Evolutionary conservation across 441 rosid genomes (phyloP), one percentile per base, ranked within the genome.

Genomic region (Populus hybrid): DNA sequence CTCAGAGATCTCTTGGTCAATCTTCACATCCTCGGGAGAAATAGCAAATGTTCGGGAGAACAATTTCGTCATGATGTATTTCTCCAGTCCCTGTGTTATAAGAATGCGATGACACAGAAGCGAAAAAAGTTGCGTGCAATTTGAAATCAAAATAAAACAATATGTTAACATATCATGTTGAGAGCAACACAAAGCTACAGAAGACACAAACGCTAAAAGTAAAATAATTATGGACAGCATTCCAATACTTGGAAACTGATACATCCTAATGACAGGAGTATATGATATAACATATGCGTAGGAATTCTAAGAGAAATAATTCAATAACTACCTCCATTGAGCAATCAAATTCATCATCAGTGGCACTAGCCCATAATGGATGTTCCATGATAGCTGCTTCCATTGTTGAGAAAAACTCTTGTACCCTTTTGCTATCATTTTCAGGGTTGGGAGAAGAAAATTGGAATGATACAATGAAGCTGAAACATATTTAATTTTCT

Each of bases 381-480:
- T 85, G 86, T 75, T 86, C 90, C 77, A 74, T 76, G 40, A 87
- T 76, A 63, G 86, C 80, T 73, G 69, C 72, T 84, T 90, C 93
- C 89, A 87, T 90, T 6, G 83, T 65, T 20, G 71, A 42, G 79
- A 74, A 89, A 67, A 92, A 88, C 9, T 86, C 87, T 46, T 84
- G 89, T 65, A 81, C 86, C 79, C 76, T 88, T 75, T 91, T 87
- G 50, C 86, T 85, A 79, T 88, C 86, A 74, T 71, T 80, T 72
- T 88, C 92, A 11, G 89, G 86, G 75, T 85, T 90, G 23, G 87
- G 63, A 30, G 84, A 34, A 18, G 74, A 70, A 81, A 86, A 88
- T 8, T 88, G 88, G 77, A 86, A 88, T 6, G 91, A 89, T 35
- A 88, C 87, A 4, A 87, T 85, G 88, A 84, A 90, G 85, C 94